phyloP scores from a whole-genome alignment of 108 stramenopile species.

The Discostella stelligeroides region DNA sequence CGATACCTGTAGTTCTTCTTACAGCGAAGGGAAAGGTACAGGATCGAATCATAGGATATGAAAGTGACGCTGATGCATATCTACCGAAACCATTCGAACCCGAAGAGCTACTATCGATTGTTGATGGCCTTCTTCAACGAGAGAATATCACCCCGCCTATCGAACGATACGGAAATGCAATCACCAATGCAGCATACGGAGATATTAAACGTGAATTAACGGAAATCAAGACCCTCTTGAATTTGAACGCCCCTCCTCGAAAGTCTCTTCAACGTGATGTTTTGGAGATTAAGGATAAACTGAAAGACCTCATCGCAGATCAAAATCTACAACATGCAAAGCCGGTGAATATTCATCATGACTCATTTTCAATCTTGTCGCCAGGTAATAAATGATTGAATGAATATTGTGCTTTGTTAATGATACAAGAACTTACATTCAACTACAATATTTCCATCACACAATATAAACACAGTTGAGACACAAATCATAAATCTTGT shows the following conservation, averaged over 20 bases:
- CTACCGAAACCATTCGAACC: constrained; percentile 88
- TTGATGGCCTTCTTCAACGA: constrained; percentile 61
- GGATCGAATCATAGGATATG: constrained; percentile 81
- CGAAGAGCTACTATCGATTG: constrained; percentile 75
- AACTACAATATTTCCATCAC: not conserved
- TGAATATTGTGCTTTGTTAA: not conserved
- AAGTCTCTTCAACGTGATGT: constrained; percentile 25
- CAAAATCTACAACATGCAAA: constrained; percentile 6
- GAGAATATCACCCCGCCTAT: constrained; percentile 5
- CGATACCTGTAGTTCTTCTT: constrained; percentile 76
- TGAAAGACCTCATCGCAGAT: constrained; percentile 13
- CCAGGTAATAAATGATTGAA: not conserved
- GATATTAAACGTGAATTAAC: constrained; percentile 64
- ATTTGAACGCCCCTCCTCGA: not conserved
- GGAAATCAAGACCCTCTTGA: constrained; percentile 66
- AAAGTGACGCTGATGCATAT: constrained; percentile 86
- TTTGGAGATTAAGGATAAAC: constrained; percentile 26
- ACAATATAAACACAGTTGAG: constrained; percentile 53
- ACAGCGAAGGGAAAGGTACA: constrained; percentile 74
- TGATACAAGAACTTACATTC: not conserved
- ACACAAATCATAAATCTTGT: too few species aligned
- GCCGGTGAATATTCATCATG: not conserved
- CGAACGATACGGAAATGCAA: constrained; percentile 1
- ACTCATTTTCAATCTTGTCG: not conserved
- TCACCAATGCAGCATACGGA: constrained; percentile 14